Evolutionary conservation across 2,329 filamentous ascomycete species (phyloP).

Genomic region (Grosmannia serpens): DNA sequence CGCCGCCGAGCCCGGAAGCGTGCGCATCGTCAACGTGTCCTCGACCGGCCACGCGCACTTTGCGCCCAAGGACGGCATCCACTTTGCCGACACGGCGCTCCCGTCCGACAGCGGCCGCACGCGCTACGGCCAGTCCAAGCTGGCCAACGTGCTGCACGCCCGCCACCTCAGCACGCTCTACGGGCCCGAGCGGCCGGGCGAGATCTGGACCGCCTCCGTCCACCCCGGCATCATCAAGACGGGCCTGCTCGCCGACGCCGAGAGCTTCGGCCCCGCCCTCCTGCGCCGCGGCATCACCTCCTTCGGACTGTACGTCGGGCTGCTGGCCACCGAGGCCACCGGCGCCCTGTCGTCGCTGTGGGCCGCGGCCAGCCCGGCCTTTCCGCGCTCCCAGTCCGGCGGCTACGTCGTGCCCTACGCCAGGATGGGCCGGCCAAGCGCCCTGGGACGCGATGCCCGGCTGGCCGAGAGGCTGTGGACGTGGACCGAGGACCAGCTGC

Average conservation of each 20-base stretch:
- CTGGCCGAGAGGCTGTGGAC: conserved; percentile 6
- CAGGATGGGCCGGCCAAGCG: conserved; percentile 11
- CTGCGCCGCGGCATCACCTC: conserved; percentile 10
- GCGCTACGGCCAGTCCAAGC: conserved; percentile 12
- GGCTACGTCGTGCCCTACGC: conserved; percentile 15
- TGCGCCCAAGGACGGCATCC: conserved; percentile 6
- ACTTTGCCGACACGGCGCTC: conserved; percentile 6
- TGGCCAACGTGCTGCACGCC: conserved; percentile 9
- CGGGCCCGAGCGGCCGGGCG: conserved; percentile 3
- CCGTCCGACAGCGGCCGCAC: not conserved
- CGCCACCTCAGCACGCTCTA: conserved; percentile 4
- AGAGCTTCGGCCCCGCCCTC: conserved; percentile 4
- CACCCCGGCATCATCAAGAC: conserved; percentile 10
- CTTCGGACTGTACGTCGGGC: conserved; percentile 11
- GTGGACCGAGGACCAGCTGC: conserved; percentile 7
- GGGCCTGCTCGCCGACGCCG: conserved; percentile 12
- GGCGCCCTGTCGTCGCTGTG: conserved; percentile 16
- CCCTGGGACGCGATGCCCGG: not conserved
- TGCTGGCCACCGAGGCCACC: conserved; percentile 12
- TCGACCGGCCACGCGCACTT: conserved; percentile 7
- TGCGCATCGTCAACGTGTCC: conserved; percentile 13
- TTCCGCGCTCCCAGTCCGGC: conserved; percentile 11
- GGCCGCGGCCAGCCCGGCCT: conserved; percentile 12
- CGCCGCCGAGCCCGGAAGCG: conserved; percentile 10
- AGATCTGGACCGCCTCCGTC: conserved; percentile 7